phyloP scores from a whole-genome alignment of 345 rosid genomes.

The Hibiscus mutabilis region DNA sequence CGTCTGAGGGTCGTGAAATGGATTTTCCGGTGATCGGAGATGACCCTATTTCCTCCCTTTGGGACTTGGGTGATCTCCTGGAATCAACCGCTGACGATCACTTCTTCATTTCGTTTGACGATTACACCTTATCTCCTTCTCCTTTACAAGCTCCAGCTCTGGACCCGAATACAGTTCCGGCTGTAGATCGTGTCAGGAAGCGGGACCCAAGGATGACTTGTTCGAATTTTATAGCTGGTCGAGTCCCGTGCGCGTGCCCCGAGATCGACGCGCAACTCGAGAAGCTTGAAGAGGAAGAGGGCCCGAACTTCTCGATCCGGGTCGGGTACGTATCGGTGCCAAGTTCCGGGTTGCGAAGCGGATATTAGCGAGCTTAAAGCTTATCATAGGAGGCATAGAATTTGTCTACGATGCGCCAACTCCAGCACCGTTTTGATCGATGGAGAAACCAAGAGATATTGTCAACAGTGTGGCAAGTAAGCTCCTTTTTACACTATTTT shows the following conservation, averaged over 20 bases:
- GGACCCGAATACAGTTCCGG: slow-evolving; percentile 17
- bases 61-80: slow-evolving; percentile 86
- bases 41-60: slow-evolving; percentile 41
- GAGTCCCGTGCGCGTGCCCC: slow-evolving; percentile 80
- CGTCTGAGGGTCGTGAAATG: slow-evolving; percentile 20
- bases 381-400: slow-evolving; percentile 78
- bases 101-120: slow-evolving; percentile 37
- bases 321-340: slow-evolving; percentile 45
- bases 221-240: slow-evolving; percentile 76
- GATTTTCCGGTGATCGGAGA: slow-evolving; percentile 30
- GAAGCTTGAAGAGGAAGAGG: slow-evolving; percentile 46
- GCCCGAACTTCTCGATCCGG: slow-evolving; percentile 32
- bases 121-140: slow-evolving; percentile 21
- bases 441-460: slow-evolving; percentile 76
- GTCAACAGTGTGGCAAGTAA: slow-evolving; percentile 99
- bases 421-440: slow-evolving; percentile 53
- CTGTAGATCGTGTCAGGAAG: slow-evolving; percentile 59
- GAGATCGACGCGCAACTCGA: slow-evolving; percentile 69
- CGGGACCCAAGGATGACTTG: slow-evolving; percentile 84
- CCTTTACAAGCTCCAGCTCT: slow-evolving; percentile 19
- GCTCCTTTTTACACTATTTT: not conserved
- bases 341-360: slow-evolving; percentile 72
- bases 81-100: slow-evolving; percentile 64
- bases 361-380: slow-evolving; percentile 93
- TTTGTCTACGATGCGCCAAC: slow-evolving; percentile 83